Evolutionary conservation across 1,284 basidiomycete species (phyloP).

Genomic region (Naganishia liquefaciens): DNA sequence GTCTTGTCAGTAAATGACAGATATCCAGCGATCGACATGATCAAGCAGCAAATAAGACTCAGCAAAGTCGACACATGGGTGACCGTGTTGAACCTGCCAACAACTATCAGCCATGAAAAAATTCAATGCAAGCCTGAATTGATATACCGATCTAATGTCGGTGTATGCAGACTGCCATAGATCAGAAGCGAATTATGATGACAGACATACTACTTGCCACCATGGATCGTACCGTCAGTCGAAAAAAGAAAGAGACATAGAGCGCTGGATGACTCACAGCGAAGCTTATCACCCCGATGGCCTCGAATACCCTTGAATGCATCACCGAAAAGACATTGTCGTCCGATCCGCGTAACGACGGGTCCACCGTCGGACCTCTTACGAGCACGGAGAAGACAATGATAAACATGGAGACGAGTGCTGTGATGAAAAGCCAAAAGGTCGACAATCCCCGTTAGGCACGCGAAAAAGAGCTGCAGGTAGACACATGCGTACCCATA

Average conservation of each 20-base stretch:
- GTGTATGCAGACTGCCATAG: conserved; percentile 87
- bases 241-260: background rate
- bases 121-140: background rate
- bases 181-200: conserved; percentile 92
- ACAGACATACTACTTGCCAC: conserved; percentile 62
- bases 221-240: background rate
- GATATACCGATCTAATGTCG: conserved; percentile 71
- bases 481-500: conserved; percentile 56
- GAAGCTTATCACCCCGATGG: conserved; percentile 93
- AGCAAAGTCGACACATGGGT: conserved; percentile 87
- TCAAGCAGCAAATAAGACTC: conserved; percentile 75
- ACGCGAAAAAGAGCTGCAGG: background rate
- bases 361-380: conserved; percentile 77
- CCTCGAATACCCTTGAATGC: conserved; percentile 77
- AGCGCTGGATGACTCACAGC: conserved; percentile 56
- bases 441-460: background rate
- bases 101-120: background rate
- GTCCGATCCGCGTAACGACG: conserved; percentile 68
- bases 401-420: conserved; percentile 87
- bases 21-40: conserved; percentile 87
- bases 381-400: conserved; percentile 87
- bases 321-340: conserved; percentile 69
- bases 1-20: conserved; percentile 93
- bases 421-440: conserved; percentile 47
- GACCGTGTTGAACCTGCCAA: conserved; percentile 76